phyloP scores from a whole-genome alignment of 352 stramenopile genomes.

The Globisporangium acanthophoron region DNA sequence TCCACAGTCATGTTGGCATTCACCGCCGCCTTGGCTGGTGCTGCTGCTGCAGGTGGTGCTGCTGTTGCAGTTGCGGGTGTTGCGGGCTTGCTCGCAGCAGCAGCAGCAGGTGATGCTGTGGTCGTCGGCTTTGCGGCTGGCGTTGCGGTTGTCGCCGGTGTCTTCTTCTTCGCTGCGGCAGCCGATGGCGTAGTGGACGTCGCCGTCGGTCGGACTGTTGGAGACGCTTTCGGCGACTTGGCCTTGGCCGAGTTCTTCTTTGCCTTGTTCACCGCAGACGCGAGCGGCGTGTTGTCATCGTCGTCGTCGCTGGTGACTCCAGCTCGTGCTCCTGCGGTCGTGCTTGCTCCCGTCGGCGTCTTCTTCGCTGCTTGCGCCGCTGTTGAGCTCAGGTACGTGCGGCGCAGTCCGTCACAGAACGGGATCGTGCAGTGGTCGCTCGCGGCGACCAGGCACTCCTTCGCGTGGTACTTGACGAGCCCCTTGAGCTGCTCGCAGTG shows the following conservation, averaged over 20 bases:
- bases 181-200: neutral
- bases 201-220: slow-evolving; percentile 10
- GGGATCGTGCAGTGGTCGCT: slow-evolving; percentile 76
- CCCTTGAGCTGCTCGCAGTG: slow-evolving; percentile 82
- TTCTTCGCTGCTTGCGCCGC: slow-evolving; percentile 29
- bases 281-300: slow-evolving; percentile 69
- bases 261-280: slow-evolving; percentile 55
- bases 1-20: slow-evolving; percentile 71
- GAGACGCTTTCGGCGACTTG: slow-evolving; percentile 55
- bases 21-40: slow-evolving; percentile 28
- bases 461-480: slow-evolving; percentile 81
- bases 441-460: slow-evolving; percentile 58
- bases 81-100: neutral
- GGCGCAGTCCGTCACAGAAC: slow-evolving; percentile 74
- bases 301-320: slow-evolving; percentile 41
- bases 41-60: slow-evolving; percentile 11
- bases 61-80: slow-evolving; percentile 11
- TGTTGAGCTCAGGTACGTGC: slow-evolving; percentile 44
- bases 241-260: slow-evolving; percentile 52
- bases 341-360: slow-evolving; percentile 10
- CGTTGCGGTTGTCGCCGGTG: slow-evolving; percentile 4
- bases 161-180: slow-evolving; percentile 23
- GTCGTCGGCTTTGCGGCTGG: slow-evolving; percentile 14
- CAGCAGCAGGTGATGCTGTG: slow-evolving; percentile 8
- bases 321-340: slow-evolving; percentile 9